Percentiles rank a stretch among this genome's conserved stretches.
Conservation (phyloP, 768 basidiomycete species). For the Saitozyma podzolica region DNA sequence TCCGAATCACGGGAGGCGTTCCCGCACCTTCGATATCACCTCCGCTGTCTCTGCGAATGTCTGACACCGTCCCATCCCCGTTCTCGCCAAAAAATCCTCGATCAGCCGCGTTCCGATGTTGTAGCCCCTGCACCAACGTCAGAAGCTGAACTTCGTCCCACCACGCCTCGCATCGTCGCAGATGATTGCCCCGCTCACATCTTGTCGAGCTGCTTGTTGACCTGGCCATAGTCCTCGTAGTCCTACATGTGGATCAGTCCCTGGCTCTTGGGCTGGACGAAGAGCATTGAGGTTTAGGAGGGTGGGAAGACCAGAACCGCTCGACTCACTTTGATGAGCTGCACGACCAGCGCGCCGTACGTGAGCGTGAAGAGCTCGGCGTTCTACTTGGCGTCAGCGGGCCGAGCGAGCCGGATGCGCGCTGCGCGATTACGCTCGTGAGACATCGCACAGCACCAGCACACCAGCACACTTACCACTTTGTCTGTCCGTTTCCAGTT, state of each 20-base stretch:
- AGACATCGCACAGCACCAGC: no score
- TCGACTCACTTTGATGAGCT: constrained; percentile 71
- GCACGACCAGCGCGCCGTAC: constrained; percentile 95
- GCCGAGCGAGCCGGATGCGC: neutral
- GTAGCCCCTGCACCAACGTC: constrained; percentile 73
- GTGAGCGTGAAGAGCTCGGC: constrained; percentile 96
- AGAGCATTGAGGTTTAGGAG: neutral
- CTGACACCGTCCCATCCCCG: constrained; percentile 82
- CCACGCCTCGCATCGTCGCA: no score
- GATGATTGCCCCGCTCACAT: constrained; percentile 53
- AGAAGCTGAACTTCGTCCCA: no score
- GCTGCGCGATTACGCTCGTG: no score
- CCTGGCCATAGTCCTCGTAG: constrained; percentile 92
- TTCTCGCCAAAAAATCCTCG: constrained; percentile 94
- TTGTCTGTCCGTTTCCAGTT: constrained; percentile 97
- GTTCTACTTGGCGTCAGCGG: constrained; percentile 61
- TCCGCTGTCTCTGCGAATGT: constrained; percentile 96
- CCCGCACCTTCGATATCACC: constrained; percentile 82
- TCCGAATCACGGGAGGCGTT: neutral
- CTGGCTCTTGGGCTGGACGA: no score
- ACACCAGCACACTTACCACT: constrained; percentile 72
- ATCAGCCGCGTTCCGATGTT: constrained; percentile 95
- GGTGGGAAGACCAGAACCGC: neutral
- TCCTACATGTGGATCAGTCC: constrained; percentile 55
- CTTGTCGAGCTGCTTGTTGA: constrained; percentile 88